Evolutionary conservation across 306 rosid genomes (phyloP).

Genomic region (Alnus glutinosa): DNA sequence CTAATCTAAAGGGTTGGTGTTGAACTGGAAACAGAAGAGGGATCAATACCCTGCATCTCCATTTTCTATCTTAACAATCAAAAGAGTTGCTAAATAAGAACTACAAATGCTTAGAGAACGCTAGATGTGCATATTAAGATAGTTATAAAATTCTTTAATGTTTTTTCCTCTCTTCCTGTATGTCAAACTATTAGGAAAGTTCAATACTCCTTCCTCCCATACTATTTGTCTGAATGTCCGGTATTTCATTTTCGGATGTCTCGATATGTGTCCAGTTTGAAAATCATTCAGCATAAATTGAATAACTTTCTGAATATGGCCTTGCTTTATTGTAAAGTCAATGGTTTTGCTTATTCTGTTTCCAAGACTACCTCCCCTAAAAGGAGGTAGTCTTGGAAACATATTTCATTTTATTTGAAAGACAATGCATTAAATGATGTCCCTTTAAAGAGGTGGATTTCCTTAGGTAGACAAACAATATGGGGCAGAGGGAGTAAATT

Average conservation of each 20-base stretch:
- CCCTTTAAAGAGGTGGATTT: too few species aligned
- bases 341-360: neutral
- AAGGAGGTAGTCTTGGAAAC: too few species aligned
- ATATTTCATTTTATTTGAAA: too few species aligned
- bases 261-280: neutral
- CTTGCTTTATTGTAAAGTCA: neutral
- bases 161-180: neutral
- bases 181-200: neutral
- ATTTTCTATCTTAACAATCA: neutral
- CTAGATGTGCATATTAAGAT: constrained; percentile 3
- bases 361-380: too few species aligned
- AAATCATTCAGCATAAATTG: neutral
- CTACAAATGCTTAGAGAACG: neutral
- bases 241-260: neutral
- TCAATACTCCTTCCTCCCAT: neutral
- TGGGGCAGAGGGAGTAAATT: too few species aligned
- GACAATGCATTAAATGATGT: too few species aligned
- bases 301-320: neutral
- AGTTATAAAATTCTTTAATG: neutral
- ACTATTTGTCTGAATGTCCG: neutral
- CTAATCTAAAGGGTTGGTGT: constrained; percentile 10
- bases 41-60: neutral
- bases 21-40: constrained; percentile 8
- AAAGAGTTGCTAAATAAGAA: neutral
- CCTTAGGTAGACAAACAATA: too few species aligned